phyloP scores from a whole-genome alignment of 176 grass and related monocot genomes.

The Oryza australiensis region DNA sequence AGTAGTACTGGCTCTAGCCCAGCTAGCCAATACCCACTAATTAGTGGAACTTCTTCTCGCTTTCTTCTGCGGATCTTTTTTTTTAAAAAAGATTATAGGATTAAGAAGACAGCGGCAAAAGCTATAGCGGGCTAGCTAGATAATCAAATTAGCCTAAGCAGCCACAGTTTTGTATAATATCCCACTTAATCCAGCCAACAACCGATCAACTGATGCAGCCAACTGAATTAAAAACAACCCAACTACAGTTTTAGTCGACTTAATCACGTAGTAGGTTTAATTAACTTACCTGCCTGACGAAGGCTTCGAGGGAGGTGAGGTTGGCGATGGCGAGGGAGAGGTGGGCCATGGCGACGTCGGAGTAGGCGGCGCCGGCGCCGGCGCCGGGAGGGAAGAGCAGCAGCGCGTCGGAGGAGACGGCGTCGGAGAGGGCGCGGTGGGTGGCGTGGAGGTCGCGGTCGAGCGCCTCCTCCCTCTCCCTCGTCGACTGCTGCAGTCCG shows the following conservation, averaged over 20 bases:
- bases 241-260: too few species aligned
- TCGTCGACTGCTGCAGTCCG: conserved; percentile 46
- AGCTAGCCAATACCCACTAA: background rate
- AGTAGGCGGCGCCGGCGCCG: background rate
- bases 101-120: background rate
- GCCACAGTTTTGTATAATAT: background rate
- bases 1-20: background rate
- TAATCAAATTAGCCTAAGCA: background rate
- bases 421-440: conserved; percentile 43
- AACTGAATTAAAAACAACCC: background rate
- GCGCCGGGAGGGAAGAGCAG: background rate
- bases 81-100: too few species aligned
- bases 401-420: conserved; percentile 42
- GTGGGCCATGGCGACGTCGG: conserved; percentile 50
- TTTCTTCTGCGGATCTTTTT: too few species aligned
- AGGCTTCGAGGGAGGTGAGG: conserved; percentile 58
- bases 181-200: background rate
- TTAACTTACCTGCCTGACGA: conserved; percentile 49
- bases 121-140: background rate
- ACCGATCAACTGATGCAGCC: background rate
- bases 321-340: conserved; percentile 62
- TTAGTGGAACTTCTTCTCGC: too few species aligned
- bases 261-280: too few species aligned
- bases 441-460: conserved; percentile 48
- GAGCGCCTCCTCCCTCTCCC: conserved; percentile 48